A percentile compares a stretch with the other conserved stretches of the same genome.
phyloP scores from a whole-genome alignment of 352 stramenopile genomes.

The Globisporangium spinosum region DNA sequence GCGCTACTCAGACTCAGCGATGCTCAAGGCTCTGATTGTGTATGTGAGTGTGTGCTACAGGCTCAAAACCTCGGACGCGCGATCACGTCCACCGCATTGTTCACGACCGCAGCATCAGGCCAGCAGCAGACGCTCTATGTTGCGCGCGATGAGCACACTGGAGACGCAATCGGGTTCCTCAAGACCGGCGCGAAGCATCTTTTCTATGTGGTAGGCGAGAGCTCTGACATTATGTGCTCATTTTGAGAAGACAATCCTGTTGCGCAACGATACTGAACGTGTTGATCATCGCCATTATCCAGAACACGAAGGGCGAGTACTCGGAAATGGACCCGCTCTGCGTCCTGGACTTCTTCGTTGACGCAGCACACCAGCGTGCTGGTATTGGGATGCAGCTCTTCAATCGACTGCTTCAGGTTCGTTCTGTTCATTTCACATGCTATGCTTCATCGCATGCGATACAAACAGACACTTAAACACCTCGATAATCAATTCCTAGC shows the following conservation, averaged over 20 bases:
- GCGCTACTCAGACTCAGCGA: neutral
- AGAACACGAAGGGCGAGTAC: slow-evolving; percentile 61
- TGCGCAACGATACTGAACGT: neutral
- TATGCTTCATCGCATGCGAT: neutral
- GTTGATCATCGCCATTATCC: neutral
- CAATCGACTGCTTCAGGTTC: slow-evolving; percentile 45
- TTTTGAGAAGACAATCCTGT: neutral
- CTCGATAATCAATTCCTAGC: neutral
- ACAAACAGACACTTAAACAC: neutral
- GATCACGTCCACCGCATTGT: slow-evolving; percentile 55
- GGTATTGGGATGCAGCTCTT: slow-evolving; percentile 67
- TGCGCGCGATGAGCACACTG: slow-evolving; percentile 19
- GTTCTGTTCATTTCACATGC: neutral
- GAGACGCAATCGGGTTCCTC: slow-evolving; percentile 41
- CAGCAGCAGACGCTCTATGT: slow-evolving; percentile 40
- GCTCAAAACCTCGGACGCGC: slow-evolving; percentile 52
- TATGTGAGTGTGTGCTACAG: slow-evolving; percentile 21
- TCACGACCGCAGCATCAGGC: slow-evolving; percentile 16
- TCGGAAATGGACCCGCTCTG: slow-evolving; percentile 72
- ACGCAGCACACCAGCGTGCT: slow-evolving; percentile 44
- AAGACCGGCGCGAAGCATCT: slow-evolving; percentile 71
- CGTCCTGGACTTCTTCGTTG: slow-evolving; percentile 79
- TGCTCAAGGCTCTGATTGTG: neutral
- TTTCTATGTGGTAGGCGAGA: slow-evolving; percentile 58
- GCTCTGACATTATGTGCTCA: neutral